Base-by-base conservation (phyloP, 495 filamentous ascomycete species). In the Glonium stellatum region DNA sequence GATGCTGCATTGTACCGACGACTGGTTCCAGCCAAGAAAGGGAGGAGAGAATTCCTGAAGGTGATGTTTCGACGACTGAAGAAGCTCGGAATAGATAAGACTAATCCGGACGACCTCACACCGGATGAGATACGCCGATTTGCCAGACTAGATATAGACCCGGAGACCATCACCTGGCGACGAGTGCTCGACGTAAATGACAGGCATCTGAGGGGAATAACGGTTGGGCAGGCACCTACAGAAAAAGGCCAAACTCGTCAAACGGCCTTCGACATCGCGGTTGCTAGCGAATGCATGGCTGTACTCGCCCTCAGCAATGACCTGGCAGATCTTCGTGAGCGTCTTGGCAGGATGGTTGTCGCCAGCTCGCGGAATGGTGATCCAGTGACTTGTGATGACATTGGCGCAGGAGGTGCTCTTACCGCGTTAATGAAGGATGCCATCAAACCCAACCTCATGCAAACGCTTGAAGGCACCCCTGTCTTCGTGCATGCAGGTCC, bases 381-480 rank as follows among this genome's bases (percentile, higher is more conserved):
- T 63, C 90, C 93, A 5, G 86, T 98, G 27, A 98, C 93, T 55
- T 95, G 90, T 67, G 93, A 98, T 67, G 93, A 98, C 64, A 83
- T 98, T 63, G 93, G 93, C 64, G 87, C 84, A 15, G 93, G 92
- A 56, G 93, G 93, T 62, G 93, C 93, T 50, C 79, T 98, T 41
- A 88, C 93, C 3, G 93, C 92, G 37, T 75, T 98, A 62, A 96
- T 98, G 90, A 92, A 87, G 77, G 93, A 98, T 76, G 91, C 93
- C 21, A 95, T 96, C 73, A 98, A 98, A 77, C 93, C 93, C 27
- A 98, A 97, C 75, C 75, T 98, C 59, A 97, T 98, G 93, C 93
- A 98, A 77, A 96, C 89, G 47, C 79, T 98, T 61, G 93, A 98
- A 70, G 93, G 93, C 34, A 98, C 93, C 1, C 93, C 93, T 4